Evolutionary conservation across 2,329 filamentous ascomycete genomes (phyloP).

Genomic region (Cadophora sp.): DNA sequence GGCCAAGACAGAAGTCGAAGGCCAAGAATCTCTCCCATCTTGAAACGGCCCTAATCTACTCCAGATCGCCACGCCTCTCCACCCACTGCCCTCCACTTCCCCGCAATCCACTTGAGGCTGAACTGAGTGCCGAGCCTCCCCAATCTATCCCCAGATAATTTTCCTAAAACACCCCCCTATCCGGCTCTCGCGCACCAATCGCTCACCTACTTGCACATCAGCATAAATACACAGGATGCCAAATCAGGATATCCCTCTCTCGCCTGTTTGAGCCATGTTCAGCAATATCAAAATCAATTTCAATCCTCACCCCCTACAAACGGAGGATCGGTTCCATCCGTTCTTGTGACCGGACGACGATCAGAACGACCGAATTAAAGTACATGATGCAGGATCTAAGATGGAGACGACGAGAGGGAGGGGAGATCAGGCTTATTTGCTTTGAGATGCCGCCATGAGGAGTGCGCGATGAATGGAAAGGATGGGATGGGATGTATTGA

Average conservation of each 20-base stretch:
- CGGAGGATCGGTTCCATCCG: not conserved
- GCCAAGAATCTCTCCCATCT: too few species aligned
- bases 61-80: not conserved
- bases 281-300: not conserved
- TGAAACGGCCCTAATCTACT: not conserved
- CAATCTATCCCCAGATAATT: not conserved
- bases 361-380: not conserved
- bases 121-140: conserved; percentile 10
- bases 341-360: conserved; percentile 6
- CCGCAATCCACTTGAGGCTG: conserved; percentile 9
- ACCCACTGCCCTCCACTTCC: not conserved
- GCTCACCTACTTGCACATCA: not conserved
- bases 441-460: not conserved
- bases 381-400: not conserved
- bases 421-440: not conserved
- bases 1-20: too few species aligned
- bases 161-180: not conserved
- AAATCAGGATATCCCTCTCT: not conserved
- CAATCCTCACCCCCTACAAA: not conserved
- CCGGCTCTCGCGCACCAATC: not conserved
- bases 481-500: not conserved
- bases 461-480: not conserved
- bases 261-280: not conserved
- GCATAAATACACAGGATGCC: not conserved
- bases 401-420: not conserved